Base-by-base conservation (phyloP, 805 yeast species). In the Metschnikowia lachancei region DNA sequence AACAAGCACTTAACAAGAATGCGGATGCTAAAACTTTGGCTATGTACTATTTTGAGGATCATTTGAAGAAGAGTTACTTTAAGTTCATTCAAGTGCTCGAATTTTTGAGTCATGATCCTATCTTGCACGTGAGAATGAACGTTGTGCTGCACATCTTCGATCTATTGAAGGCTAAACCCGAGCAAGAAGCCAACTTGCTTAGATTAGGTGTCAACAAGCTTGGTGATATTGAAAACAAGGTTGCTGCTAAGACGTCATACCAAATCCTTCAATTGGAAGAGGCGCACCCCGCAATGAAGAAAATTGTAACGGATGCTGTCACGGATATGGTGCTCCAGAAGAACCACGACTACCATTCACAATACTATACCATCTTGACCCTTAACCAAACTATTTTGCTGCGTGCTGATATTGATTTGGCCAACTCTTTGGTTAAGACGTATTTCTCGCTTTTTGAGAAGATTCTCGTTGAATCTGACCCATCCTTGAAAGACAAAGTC, bases 271-370 rank as follows among this genome's bases (percentile, higher is more conserved):
- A 85, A 57, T 68, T 90, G 35, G 87, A 94, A 64, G 95, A 88
- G 64, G 85, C 83, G 3, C 99, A 94, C 64, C 99, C 99, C 16
- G 94, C 94, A 41, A 94, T 94, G 98, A 92, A 90, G 65, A 70
- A 79, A 43, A 81, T 92, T 47, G 75, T 94, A 33, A 78, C 85
- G 34, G 88, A 88, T 51, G 74, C 94, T 4, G 85, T 92, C 32
- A 79, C 87, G 41, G 98, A 94, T 63, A 77, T 85, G 42, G 73
- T 89, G 28, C 84, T 88, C 66, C 81, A 87, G 59, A 79, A 82
- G 41, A 77, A 77, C 49, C 82, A 82, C 30, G 97, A 89, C 50
- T 87, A 89, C 65, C 95, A 90, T 60, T 82, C 96, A 7, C 81
- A 86, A 50, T 94, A 94, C 64, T 94, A 91, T 64, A 80, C 97